phyloP scores from a whole-genome alignment of 306 rosid species.

The Fagus sylvatica region DNA sequence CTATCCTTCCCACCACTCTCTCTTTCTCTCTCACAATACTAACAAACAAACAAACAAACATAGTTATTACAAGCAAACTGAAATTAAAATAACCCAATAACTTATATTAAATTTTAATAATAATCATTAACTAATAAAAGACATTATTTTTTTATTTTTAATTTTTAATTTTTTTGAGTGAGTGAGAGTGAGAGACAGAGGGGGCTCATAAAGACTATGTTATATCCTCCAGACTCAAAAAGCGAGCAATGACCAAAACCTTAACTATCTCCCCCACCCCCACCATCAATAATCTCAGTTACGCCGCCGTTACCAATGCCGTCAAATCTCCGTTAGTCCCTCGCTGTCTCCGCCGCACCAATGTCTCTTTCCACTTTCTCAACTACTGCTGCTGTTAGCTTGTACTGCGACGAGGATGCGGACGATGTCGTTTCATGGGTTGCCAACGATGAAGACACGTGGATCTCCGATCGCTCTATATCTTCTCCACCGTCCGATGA shows the following conservation, averaged over 20 bases:
- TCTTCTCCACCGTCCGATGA: constrained; percentile 19
- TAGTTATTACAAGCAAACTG: background rate
- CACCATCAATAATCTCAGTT: background rate
- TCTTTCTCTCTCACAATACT: too few species aligned
- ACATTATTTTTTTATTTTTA: too few species aligned
- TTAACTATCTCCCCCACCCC: background rate
- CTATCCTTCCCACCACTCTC: too few species aligned
- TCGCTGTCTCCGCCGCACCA: background rate
- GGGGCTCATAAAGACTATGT: constrained; percentile 17
- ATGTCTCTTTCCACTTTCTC: constrained; percentile 33
- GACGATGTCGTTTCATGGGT: background rate
- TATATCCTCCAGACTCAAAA: constrained; percentile 29
- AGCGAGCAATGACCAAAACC: constrained; percentile 36
- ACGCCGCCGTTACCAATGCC: constrained; percentile 25
- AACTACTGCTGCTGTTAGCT: constrained; percentile 8
- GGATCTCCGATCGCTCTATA: constrained; percentile 15
- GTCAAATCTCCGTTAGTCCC: background rate
- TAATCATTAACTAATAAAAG: background rate
- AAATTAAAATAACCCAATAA: background rate
- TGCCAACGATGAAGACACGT: background rate
- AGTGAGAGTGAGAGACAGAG: constrained; percentile 7
- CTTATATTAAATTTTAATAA: background rate
- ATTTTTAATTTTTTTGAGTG: background rate
- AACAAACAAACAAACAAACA: background rate
- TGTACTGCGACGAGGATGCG: constrained; percentile 33